Conservation (phyloP, 768 basidiomycete species). For the Galerina sulciceps region DNA sequence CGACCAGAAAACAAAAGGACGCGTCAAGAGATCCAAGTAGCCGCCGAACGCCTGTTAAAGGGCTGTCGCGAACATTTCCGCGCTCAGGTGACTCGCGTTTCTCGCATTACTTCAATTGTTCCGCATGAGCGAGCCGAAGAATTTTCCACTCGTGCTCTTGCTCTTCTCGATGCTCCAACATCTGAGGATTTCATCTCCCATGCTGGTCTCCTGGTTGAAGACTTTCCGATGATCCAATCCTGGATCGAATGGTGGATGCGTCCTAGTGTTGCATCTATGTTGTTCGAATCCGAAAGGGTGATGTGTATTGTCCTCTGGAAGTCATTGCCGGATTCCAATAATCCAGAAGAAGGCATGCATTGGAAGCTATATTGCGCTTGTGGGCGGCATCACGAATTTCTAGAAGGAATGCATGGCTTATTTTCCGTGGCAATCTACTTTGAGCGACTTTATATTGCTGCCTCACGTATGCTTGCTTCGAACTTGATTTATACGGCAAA, state of each 20-base stretch:
- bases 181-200: constrained; percentile 10
- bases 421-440: not conserved
- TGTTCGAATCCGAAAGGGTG: constrained; percentile 16
- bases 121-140: constrained; percentile 3
- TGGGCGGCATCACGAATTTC: constrained; percentile 20
- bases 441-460: not conserved
- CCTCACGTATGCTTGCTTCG: not conserved
- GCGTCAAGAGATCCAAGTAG: constrained; percentile 20
- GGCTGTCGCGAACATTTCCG: constrained; percentile 36
- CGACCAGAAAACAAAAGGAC: not conserved
- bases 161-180: constrained; percentile 9
- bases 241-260: constrained; percentile 37
- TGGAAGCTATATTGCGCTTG: constrained; percentile 27
- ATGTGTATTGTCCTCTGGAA: constrained; percentile 24
- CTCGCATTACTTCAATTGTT: constrained; percentile 27
- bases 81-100: constrained; percentile 27
- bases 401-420: constrained; percentile 9
- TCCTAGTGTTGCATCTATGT: constrained; percentile 18
- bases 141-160: constrained; percentile 18
- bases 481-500: not conserved
- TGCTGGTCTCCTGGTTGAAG: constrained; percentile 18
- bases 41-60: constrained; percentile 21
- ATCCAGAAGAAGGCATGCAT: constrained; percentile 35
- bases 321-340: constrained; percentile 26
- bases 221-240: constrained; percentile 24